phyloP scores from a whole-genome alignment of 495 filamentous ascomycete genomes.

The Hypomontagnella monticulosa region DNA sequence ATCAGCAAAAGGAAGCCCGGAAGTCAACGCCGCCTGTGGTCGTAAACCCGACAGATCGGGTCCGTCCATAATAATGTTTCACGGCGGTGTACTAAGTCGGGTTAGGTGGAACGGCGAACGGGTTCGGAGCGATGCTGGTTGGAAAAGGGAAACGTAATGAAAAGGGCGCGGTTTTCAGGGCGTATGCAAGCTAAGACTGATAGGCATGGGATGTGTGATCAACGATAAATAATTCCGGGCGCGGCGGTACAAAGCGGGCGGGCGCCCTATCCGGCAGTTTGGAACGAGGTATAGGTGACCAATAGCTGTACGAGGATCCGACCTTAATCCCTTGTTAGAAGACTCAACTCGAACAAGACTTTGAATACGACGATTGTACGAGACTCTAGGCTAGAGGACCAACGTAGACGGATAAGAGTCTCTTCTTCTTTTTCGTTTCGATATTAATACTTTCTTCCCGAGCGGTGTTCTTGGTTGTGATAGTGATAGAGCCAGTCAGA shows the following conservation, averaged over 20 bases:
- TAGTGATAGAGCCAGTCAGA: no score
- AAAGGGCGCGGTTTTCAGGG: conserved; percentile 27
- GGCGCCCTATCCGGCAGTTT: conserved; percentile 33
- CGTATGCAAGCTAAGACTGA: conserved; percentile 32
- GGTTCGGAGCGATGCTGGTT: conserved; percentile 8
- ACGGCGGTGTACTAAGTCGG: conserved; percentile 15
- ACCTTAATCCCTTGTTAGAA: background rate
- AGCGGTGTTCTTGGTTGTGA: no score
- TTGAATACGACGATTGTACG: no score
- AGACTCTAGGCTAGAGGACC: no score
- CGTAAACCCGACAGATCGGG: conserved; percentile 35
- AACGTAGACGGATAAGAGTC: no score
- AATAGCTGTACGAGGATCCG: conserved; percentile 12
- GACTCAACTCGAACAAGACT: no score
- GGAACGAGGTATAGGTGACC: conserved; percentile 18
- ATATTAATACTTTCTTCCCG: no score
- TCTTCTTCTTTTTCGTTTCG: no score
- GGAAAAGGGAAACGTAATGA: conserved; percentile 35
- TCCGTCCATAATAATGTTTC: conserved; percentile 36
- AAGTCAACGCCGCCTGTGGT: conserved; percentile 21
- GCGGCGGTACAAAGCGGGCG: conserved; percentile 13
- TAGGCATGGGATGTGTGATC: conserved; percentile 32
- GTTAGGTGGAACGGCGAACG: conserved; percentile 3
- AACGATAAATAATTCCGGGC: conserved; percentile 22
- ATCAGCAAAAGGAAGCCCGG: conserved; percentile 26